Evolutionary conservation across 2,329 filamentous ascomycete genomes (phyloP), one percentile per base, ranked within the genome.

Genomic region (Calycina herbarum): DNA sequence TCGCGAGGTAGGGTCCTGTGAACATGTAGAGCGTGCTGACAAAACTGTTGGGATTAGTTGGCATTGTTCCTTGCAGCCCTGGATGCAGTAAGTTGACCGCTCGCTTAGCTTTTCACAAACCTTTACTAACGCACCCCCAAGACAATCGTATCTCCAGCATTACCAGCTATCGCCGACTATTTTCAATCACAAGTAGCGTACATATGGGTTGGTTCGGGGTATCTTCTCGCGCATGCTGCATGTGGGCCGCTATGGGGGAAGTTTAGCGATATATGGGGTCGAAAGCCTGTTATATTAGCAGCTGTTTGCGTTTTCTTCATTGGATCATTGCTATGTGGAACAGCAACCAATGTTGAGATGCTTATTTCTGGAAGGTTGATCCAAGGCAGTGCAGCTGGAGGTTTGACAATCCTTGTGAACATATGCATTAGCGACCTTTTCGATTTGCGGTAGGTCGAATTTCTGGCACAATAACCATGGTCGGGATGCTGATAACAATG

Each of bases 121-220:
- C 11, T 24, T 54, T 20, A 27, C 48, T 54, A 11, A 54, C 24
- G 10, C 10, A 20, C 2, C 54, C 31, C 58, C 11, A 86, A 54
- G 48, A 54, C 84, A 1, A 86, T 86, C 67, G 79, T 87, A 66
- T 82, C 85, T 0, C 86, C 85, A 8, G 83, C 85, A 3, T 76
- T 86, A 0, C 85, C 85, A 0, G 85, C 84, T 1, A 86, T 87
- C 59, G 78, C 81, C 6, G 77, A 79, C 62, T 75, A 81, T 20
- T 82, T 84, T 69, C 73, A 81, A 24, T 81, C 80, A 6, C 73
- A 78, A 0, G 73, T 66, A 3, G 65, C 45, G 1, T 93, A 92
- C 76, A 86, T 86, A 27, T 93, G 90, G 91, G 89, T 93, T 67
- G 90, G 89, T 0, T 86, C 83, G 35, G 85, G 89, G 0, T 93